A percentile compares a stretch with the other conserved stretches of the same genome.
phyloP scores from a whole-genome alignment of 306 rosid genomes.

The Vigna angularis region DNA sequence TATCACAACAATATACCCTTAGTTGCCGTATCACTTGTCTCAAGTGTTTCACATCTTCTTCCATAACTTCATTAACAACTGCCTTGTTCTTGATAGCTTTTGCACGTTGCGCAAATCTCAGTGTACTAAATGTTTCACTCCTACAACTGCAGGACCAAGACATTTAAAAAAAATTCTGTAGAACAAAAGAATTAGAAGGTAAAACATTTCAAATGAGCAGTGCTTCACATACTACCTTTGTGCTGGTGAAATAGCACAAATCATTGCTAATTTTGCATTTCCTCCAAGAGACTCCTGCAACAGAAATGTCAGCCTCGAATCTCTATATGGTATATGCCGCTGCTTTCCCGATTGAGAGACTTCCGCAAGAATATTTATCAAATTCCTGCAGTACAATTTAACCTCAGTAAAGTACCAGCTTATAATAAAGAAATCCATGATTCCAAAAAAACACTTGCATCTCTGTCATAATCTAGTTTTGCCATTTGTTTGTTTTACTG shows the following conservation, averaged over 20 bases:
- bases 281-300: slow-evolving; percentile 99
- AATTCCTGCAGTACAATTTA: slow-evolving; percentile 73
- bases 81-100: slow-evolving; percentile 99
- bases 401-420: slow-evolving; percentile 37
- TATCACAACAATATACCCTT: slow-evolving; percentile 63
- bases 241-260: slow-evolving; percentile 97
- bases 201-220: slow-evolving; percentile 32
- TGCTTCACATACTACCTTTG: slow-evolving; percentile 66
- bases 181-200: slow-evolving; percentile 23
- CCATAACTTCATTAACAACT: slow-evolving; percentile 90
- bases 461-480: slow-evolving; percentile 15
- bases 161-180: slow-evolving; percentile 48
- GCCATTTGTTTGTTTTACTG: slow-evolving; percentile 1
- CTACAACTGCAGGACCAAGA: slow-evolving; percentile 70
- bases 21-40: slow-evolving; percentile 92
- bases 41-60: slow-evolving; percentile 87
- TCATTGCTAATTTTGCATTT: slow-evolving; percentile 98
- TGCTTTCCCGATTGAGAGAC: slow-evolving; percentile 98
- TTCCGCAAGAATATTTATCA: slow-evolving; percentile 99
- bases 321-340: slow-evolving; percentile 98
- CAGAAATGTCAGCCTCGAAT: slow-evolving; percentile 92
- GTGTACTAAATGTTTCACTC: slow-evolving; percentile 96
- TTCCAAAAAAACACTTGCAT: neutral
- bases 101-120: slow-evolving; percentile 98
- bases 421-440: slow-evolving; percentile 30